A percentile compares a stretch with the other conserved stretches of the same genome.
phyloP scores from a whole-genome alignment of 2,329 filamentous ascomycete species.

The Epichloe aotearoae region DNA sequence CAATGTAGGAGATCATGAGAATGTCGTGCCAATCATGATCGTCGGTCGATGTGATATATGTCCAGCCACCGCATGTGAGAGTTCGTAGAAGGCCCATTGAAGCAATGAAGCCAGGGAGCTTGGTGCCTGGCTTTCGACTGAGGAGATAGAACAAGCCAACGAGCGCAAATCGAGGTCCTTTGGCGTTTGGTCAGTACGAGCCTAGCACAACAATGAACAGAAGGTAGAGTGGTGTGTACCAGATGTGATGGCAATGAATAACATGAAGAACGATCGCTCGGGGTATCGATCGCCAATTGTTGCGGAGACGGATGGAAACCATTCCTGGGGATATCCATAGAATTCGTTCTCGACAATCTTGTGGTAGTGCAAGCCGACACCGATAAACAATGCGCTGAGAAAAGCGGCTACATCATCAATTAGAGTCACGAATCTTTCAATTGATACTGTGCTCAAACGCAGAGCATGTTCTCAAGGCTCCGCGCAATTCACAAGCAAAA shows the following conservation, averaged over 20 bases:
- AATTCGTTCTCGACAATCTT: constrained; percentile 98
- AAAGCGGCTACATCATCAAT: constrained; percentile 52
- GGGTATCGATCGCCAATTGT: constrained; percentile 97
- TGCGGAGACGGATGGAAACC: constrained; percentile 91
- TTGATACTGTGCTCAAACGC: background rate
- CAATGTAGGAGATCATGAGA: constrained; percentile 96
- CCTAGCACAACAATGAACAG: background rate
- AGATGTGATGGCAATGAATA: constrained; percentile 94
- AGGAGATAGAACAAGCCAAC: constrained; percentile 88
- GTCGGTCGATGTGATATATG: constrained; percentile 95
- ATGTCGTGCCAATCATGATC: constrained; percentile 98
- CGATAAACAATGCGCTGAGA: constrained; percentile 70
- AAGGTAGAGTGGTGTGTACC: constrained; percentile 32
- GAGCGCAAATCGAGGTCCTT: constrained; percentile 79
- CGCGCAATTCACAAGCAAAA: background rate
- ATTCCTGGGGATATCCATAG: constrained; percentile 87
- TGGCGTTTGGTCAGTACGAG: background rate
- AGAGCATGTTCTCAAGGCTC: background rate
- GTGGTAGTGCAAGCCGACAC: constrained; percentile 71
- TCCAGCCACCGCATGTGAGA: constrained; percentile 93
- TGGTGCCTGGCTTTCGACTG: constrained; percentile 60
- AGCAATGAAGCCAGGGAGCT: constrained; percentile 69
- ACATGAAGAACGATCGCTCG: constrained; percentile 89
- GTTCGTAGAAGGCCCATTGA: constrained; percentile 75
- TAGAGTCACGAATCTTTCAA: constrained; percentile 4